A percentile compares a stretch with the other conserved stretches of the same genome.
Conservation (phyloP, 805 yeast genomes). For the Phaffomyces opuntiae region DNA sequence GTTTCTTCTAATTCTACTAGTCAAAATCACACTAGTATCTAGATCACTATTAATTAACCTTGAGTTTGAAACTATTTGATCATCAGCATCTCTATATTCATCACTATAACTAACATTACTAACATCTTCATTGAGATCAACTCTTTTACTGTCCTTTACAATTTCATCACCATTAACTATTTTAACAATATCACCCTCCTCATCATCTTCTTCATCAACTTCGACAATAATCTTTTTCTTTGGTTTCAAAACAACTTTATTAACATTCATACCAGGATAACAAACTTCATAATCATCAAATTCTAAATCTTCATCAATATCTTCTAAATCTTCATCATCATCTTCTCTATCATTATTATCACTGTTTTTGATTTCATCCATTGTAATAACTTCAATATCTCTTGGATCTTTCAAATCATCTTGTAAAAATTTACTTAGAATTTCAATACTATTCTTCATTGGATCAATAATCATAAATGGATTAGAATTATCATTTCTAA, state of each 20-base stretch:
- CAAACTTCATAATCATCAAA: conserved; percentile 24
- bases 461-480: conserved; percentile 18
- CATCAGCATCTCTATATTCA: no score
- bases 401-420: conserved; percentile 65
- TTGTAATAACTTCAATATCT: conserved; percentile 49
- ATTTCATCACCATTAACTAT: no score
- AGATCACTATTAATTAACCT: conserved; percentile 4
- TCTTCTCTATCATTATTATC: conserved; percentile 19
- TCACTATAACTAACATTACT: no score
- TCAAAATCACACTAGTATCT: conserved; percentile 2
- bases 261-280: conserved; percentile 30
- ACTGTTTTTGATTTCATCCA: conserved; percentile 36
- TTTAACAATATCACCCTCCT: conserved; percentile 3
- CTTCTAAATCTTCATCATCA: conserved; percentile 14
- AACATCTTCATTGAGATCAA: not conserved
- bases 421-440: conserved; percentile 50
- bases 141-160: conserved; percentile 5
- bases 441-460: conserved; percentile 41
- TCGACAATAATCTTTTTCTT: conserved; percentile 20
- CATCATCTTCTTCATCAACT: conserved; percentile 22
- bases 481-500: not conserved
- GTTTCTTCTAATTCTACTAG: conserved; percentile 1
- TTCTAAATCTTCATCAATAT: conserved; percentile 11
- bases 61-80: not conserved
- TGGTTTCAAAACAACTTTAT: conserved; percentile 12